Conservation (phyloP, 345 rosid species). For the Citrus medica region DNA sequence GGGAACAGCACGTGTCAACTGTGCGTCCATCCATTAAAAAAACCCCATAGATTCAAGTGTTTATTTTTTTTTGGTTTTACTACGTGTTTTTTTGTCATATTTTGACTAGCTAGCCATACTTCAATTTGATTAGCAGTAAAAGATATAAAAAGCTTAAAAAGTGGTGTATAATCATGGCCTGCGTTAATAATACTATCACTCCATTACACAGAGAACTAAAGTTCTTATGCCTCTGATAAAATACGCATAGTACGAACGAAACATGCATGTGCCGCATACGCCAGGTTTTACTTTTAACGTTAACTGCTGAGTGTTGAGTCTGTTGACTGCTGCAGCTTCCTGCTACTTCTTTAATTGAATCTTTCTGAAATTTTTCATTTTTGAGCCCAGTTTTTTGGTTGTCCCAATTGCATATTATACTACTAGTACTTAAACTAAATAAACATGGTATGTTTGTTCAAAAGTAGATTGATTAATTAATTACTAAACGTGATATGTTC, state of each 20-base stretch:
- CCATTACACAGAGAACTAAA: constrained; percentile 13
- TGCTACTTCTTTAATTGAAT: background rate
- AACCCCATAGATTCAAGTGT: too few relatives aligned
- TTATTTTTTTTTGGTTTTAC: too few relatives aligned
- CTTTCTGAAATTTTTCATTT: too few relatives aligned
- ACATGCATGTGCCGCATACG: background rate
- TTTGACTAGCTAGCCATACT: background rate
- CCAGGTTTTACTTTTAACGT: constrained; percentile 19
- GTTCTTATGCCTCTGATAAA: constrained; percentile 14
- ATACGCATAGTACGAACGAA: background rate
- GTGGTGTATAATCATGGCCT: background rate
- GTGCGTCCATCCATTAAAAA: too few relatives aligned
- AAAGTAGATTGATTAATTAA: too few relatives aligned
- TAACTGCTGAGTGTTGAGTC: constrained; percentile 1
- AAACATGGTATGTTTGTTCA: too few relatives aligned
- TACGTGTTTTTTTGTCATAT: background rate
- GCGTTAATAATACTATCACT: background rate
- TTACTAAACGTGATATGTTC: too few relatives aligned
- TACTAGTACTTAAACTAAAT: too few relatives aligned
- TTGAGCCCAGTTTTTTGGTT: too few relatives aligned
- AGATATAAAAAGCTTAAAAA: background rate
- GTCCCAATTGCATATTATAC: too few relatives aligned
- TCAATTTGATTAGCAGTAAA: background rate
- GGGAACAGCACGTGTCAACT: too few relatives aligned
- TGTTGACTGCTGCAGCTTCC: background rate